Percentiles rank a stretch among this genome's conserved stretches.
Conservation (phyloP, 2,329 filamentous ascomycete genomes). For the Ophiostoma ulmi region DNA sequence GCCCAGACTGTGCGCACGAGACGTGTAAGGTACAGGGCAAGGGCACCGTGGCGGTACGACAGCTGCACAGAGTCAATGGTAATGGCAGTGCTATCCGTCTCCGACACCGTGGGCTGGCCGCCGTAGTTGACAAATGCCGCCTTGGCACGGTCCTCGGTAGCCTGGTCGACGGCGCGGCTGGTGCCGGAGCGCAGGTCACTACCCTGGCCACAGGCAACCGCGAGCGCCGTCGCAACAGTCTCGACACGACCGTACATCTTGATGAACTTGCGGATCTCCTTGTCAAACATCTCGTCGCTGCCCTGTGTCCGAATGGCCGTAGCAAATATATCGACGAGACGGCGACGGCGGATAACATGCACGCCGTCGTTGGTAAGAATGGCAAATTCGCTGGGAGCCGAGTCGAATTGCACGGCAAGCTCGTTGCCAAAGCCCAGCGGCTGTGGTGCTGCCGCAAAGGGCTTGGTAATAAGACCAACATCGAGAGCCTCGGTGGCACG, state of each 20-base stretch:
- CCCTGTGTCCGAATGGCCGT: constrained; percentile 67
- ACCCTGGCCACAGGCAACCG: constrained; percentile 91
- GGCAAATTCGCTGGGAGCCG: constrained; percentile 74
- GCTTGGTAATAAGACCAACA: constrained; percentile 68
- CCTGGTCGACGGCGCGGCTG: constrained; percentile 72
- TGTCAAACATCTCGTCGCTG: constrained; percentile 74
- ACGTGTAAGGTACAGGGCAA: constrained; percentile 80
- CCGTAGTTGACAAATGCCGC: constrained; percentile 89
- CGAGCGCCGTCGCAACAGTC: constrained; percentile 82
- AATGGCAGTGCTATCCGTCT: constrained; percentile 65
- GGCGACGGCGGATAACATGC: constrained; percentile 74
- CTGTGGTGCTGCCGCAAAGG: constrained; percentile 62
- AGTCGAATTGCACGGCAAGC: constrained; percentile 90
- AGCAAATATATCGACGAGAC: constrained; percentile 89
- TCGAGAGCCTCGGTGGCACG: constrained; percentile 62
- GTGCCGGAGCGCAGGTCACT: constrained; percentile 68
- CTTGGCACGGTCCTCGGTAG: constrained; percentile 78
- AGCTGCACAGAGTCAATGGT: constrained; percentile 78
- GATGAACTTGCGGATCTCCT: constrained; percentile 77
- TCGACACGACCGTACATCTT: constrained; percentile 82
- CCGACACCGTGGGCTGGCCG: constrained; percentile 76
- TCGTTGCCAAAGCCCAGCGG: constrained; percentile 89
- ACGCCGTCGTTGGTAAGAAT: constrained; percentile 88
- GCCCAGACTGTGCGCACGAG: constrained; percentile 89
- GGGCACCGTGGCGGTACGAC: constrained; percentile 82